Conservation (phyloP, 176 grass and related monocot genomes). For the Zea mays region Zm-B73-REFERENCE-NAM-5.0 NC_050101.1:50596001-50596500, state of each 20-base stretch:
- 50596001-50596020: conserved; percentile 5
- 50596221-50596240: no score
- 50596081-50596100: neutral
- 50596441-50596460: no score
- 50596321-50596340: neutral
- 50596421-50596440: conserved; percentile 28
- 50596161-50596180: neutral
- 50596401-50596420: conserved; percentile 34
- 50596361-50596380: conserved; percentile 8
- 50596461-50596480: no score
- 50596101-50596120: neutral
- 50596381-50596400: conserved; percentile 11
- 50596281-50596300: neutral
- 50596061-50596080: neutral
- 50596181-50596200: neutral
- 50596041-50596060: neutral
- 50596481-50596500: no score
- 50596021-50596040: neutral
- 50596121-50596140: neutral
- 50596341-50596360: neutral
- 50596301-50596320: neutral
- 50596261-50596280: neutral
- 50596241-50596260: no score
- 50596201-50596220: no score
- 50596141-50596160: neutral